Evolutionary conservation across 2,329 filamentous ascomycete species (phyloP).

Genomic region (Dryadomyces quercivorus): DNA sequence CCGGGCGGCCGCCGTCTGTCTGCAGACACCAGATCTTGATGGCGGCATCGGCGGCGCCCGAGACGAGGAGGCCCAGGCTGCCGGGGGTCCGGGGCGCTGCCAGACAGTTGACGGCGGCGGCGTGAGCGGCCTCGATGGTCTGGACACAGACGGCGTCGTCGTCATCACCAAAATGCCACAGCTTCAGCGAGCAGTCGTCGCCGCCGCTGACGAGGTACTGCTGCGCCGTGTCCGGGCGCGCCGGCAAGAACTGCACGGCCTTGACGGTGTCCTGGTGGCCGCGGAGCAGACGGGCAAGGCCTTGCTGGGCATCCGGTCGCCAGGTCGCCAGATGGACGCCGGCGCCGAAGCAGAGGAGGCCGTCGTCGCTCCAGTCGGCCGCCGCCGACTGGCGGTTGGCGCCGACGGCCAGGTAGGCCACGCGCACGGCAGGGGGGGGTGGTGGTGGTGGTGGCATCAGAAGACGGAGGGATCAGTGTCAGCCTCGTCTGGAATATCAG

Average conservation of each 20-base stretch:
- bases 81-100: slow-evolving; percentile 19
- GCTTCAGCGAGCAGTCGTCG: slow-evolving; percentile 62
- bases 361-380: slow-evolving; percentile 72
- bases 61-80: slow-evolving; percentile 41
- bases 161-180: slow-evolving; percentile 46
- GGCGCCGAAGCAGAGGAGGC: slow-evolving; percentile 75
- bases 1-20: not conserved
- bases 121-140: slow-evolving; percentile 53
- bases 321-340: slow-evolving; percentile 67
- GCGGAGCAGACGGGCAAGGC: slow-evolving; percentile 54
- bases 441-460: not conserved
- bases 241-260: slow-evolving; percentile 64
- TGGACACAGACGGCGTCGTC: slow-evolving; percentile 31
- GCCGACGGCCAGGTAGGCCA: slow-evolving; percentile 58
- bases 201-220: slow-evolving; percentile 62
- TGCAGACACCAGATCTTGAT: slow-evolving; percentile 58
- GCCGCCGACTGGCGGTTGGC: slow-evolving; percentile 83
- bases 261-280: slow-evolving; percentile 76
- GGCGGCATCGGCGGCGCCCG: slow-evolving; percentile 70
- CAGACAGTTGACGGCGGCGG: slow-evolving; percentile 63
- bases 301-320: slow-evolving; percentile 20
- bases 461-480: not conserved
- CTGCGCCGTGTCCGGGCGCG: not conserved
- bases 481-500: not conserved
- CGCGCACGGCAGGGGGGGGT: slow-evolving; percentile 12